Base-by-base conservation (phyloP, 306 rosid genomes). In the Delonix regia region DNA sequence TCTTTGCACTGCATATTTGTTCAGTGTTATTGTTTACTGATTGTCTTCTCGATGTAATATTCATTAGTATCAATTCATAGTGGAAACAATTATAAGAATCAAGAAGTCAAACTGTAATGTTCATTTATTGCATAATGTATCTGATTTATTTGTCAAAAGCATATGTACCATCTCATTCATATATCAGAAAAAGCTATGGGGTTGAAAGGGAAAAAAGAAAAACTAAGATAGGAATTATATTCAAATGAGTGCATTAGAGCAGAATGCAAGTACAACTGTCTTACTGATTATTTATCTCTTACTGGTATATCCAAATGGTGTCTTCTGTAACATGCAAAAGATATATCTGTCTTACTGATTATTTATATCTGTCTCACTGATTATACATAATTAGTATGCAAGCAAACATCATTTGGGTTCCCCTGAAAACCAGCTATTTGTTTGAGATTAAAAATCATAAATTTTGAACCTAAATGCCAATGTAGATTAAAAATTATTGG, bases 211-310 rank as follows among this genome's bases (percentile, higher is more conserved):
- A 71, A 45, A 55, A 28, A 13, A 14, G 47, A 18, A 33, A n/a
- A n/a, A n/a, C 38, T 68, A 67, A 48, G 71, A 55, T 9, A 25
- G 47, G 63, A 62, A 39, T 30, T 16, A 33, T 12, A 21, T 70
- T 39, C 51, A 56, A 71, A 60, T 15, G 38, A 18, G 25, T 5
- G 56, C 55, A n/a, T 16, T 42, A 48, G 73, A 73, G 19, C 67
- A 56, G 57, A 62, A 74, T 34, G 22, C 53, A 71, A 52, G 36
- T 83, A 92, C 99, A 81, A 95, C 85, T 67, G 42, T 70, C 99
- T 98, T 83, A 95, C 89, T 82, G 91, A 80, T 56, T 93, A 59
- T 83, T 91, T 97, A 86, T 95, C 99, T n/a, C 84, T 95, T 95
- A 87, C 99, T 91, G 25, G 91, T 65, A 85, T 95, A 95, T 60